Conservation (phyloP, 2,329 filamentous ascomycete genomes). For the Ilyonectria robusta region DNA sequence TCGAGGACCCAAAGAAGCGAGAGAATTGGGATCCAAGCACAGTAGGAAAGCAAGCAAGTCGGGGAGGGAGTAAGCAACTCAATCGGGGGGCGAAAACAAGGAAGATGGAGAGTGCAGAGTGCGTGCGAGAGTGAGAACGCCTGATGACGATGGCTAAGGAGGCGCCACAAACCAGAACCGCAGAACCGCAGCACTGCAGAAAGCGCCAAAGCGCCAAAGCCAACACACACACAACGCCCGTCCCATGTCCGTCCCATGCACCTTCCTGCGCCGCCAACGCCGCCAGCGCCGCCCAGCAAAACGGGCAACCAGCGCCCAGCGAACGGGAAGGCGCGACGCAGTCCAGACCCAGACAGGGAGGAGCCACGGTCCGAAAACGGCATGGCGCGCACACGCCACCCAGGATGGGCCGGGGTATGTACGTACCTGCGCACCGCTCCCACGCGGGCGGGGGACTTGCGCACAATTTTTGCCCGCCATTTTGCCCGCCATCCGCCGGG, state of each 20-base stretch:
- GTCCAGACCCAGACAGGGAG: conserved; percentile 18
- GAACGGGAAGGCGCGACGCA: background rate
- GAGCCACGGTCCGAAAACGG: conserved; percentile 14
- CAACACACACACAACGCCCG: background rate
- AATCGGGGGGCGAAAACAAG: conserved; percentile 19
- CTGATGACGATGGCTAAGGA: conserved; percentile 48
- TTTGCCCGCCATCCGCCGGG: background rate
- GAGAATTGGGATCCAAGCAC: conserved; percentile 15
- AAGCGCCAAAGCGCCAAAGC: conserved; percentile 1
- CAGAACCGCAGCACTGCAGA: conserved; percentile 5
- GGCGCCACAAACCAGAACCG: conserved; percentile 22
- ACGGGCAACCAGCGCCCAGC: background rate
- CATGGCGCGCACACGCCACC: background rate
- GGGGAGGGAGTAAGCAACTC: conserved; percentile 11
- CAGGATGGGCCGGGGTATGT: conserved; percentile 4
- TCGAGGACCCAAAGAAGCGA: conserved; percentile 18
- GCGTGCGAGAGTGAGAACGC: conserved; percentile 17
- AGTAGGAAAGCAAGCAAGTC: conserved; percentile 22
- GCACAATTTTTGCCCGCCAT: conserved; percentile 26
- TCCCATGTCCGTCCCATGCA: conserved; percentile 1
- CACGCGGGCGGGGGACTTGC: background rate
- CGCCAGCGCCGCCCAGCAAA: conserved; percentile 2
- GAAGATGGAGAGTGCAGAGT: conserved; percentile 11
- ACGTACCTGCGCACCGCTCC: conserved; percentile 15
- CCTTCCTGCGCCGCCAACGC: background rate